Evolutionary conservation across 306 rosid species (phyloP).

Genomic region (Styphnolobium japonicum): DNA sequence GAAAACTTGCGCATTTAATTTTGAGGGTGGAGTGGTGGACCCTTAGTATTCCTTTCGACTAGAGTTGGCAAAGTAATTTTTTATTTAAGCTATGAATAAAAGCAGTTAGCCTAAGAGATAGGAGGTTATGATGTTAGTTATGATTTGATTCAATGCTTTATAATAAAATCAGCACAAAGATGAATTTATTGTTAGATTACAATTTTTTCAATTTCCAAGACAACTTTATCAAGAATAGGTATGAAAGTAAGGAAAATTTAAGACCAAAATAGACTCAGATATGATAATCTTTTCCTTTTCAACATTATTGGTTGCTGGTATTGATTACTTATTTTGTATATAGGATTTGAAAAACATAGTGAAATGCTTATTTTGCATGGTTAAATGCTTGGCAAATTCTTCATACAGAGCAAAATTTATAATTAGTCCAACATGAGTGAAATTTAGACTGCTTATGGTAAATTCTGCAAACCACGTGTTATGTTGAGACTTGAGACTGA

Average conservation of each 20-base stretch:
- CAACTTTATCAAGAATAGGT: not conserved
- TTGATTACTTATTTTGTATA: not conserved
- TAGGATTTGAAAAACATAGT: not conserved
- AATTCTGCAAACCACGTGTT: slow-evolving; percentile 19
- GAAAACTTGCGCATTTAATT: not conserved
- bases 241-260: not conserved
- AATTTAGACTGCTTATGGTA: slow-evolving; percentile 1
- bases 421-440: not conserved
- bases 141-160: not conserved
- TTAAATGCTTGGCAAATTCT: slow-evolving; percentile 8
- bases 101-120: not conserved
- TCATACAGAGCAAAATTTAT: not conserved
- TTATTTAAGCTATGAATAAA: not conserved
- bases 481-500: slow-evolving; percentile 24
- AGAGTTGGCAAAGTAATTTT: not conserved
- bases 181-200: not conserved
- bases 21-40: not conserved
- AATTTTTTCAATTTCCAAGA: not conserved
- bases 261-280: not conserved
- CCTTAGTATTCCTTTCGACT: not conserved
- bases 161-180: not conserved
- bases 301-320: not conserved
- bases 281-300: not conserved
- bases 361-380: not conserved
- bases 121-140: not conserved